phyloP scores from a whole-genome alignment of 148 eudicot genomes.

The Dianthus caryophyllus region DNA sequence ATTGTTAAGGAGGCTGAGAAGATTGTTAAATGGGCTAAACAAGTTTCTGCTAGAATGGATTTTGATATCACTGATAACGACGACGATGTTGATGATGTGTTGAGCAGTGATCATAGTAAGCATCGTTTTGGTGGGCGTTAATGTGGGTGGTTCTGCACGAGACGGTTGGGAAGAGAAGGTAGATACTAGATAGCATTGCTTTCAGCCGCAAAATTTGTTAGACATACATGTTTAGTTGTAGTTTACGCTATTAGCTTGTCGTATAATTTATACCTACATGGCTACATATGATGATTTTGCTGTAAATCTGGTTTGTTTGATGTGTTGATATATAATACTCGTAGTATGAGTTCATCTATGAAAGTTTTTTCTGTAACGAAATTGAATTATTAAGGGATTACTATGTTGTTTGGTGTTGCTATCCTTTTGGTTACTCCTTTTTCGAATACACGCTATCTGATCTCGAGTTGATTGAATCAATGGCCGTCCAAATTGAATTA shows the following conservation, averaged over 20 bases:
- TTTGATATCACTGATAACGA: conserved; percentile 52
- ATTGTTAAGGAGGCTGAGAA: conserved; percentile 78
- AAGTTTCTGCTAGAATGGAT: conserved; percentile 75
- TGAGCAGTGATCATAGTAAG: conserved; percentile 22
- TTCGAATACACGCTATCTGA: too few species aligned
- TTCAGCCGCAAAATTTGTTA: background rate
- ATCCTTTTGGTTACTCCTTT: background rate
- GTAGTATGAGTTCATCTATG: background rate
- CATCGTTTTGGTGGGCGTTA: conserved; percentile 9
- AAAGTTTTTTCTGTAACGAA: background rate
- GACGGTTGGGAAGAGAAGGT: too few species aligned
- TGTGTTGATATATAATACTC: background rate
- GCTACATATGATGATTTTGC: background rate
- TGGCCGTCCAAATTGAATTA: too few species aligned
- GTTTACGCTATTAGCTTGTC: background rate
- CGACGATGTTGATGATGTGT: conserved; percentile 54
- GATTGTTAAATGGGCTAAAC: conserved; percentile 82
- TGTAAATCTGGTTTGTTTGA: background rate
- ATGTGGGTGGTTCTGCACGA: too few species aligned
- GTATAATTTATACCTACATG: background rate
- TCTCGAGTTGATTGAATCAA: too few species aligned
- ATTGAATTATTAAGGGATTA: background rate
- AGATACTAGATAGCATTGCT: background rate
- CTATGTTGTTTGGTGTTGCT: background rate
- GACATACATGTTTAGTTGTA: background rate